Evolutionary conservation across 257 asterid genomes (phyloP).

Genomic region (Nicotiana obtusifolia): DNA sequence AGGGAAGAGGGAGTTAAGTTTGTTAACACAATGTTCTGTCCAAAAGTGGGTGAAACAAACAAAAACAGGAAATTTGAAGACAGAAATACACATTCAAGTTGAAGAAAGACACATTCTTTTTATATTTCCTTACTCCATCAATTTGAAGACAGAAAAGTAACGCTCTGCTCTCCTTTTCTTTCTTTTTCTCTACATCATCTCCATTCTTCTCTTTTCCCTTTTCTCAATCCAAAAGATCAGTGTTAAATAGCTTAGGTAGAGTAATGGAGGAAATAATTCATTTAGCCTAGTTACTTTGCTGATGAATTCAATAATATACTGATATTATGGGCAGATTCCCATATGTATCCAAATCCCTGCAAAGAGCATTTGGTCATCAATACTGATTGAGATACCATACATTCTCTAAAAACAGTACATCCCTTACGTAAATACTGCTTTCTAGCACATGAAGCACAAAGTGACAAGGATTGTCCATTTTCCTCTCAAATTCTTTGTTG

Average conservation of each 20-base stretch:
- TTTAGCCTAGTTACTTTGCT: neutral
- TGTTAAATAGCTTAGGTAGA: neutral
- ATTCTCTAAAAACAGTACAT: neutral
- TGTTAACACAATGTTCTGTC: neutral
- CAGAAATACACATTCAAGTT: too few species aligned
- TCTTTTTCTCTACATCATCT: too few species aligned
- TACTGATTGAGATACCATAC: neutral
- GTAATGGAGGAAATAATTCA: too few species aligned
- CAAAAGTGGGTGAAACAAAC: neutral
- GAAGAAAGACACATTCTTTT: neutral
- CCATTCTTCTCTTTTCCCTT: too few species aligned
- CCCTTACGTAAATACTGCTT: neutral
- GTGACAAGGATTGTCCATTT: too few species aligned
- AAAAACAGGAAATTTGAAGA: neutral
- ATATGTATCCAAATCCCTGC: too few species aligned
- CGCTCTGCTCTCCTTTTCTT: too few species aligned
- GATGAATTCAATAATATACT: neutral
- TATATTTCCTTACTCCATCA: neutral
- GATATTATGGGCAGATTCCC: neutral
- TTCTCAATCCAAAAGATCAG: neutral
- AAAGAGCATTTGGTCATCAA: too few species aligned
- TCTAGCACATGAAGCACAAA: neutral
- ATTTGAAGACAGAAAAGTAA: neutral
- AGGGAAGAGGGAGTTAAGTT: neutral
- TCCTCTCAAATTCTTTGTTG: too few species aligned